phyloP scores from a whole-genome alignment of 2,329 filamentous ascomycete species.

The Cladosporium oxysporum region DNA sequence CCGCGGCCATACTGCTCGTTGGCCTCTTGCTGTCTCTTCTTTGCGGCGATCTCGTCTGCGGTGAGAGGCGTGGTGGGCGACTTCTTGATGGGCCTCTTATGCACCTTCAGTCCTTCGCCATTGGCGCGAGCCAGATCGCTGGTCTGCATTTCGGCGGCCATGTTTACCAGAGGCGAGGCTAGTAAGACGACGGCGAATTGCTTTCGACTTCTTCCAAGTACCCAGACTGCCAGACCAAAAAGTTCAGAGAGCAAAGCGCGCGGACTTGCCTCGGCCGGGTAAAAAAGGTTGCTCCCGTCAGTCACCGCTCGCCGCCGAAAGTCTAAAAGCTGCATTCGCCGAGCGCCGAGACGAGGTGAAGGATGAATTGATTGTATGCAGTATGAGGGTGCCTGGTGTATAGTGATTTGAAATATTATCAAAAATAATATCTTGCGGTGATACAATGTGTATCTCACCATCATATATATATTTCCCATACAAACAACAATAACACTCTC shows the following conservation, averaged over 20 bases:
- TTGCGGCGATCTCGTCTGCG: conserved; percentile 36
- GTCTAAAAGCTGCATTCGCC: not conserved
- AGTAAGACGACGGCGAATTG: conserved; percentile 1
- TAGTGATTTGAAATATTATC: not conserved
- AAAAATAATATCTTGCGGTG: no score
- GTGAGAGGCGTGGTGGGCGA: conserved; percentile 34
- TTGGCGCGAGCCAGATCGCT: conserved; percentile 32
- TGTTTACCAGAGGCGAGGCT: not conserved
- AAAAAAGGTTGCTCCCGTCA: not conserved
- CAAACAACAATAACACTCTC: not conserved
- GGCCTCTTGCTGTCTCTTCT: conserved; percentile 40
- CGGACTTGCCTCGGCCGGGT: not conserved
- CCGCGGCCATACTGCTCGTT: conserved; percentile 76
- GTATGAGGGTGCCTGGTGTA: not conserved
- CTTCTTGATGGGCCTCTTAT: conserved; percentile 25
- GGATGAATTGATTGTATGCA: not conserved
- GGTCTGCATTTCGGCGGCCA: conserved; percentile 27
- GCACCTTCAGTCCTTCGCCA: conserved; percentile 29
- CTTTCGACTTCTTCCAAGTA: not conserved
- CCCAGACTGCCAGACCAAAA: conserved; percentile 1
- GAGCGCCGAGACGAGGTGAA: not conserved
- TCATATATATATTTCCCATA: no score
- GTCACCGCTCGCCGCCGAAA: not conserved
- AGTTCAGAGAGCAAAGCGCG: conserved; percentile 13
- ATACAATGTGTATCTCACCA: no score